Conservation (phyloP, 106 monocot genomes). For the Cymbidium sinense region DNA sequence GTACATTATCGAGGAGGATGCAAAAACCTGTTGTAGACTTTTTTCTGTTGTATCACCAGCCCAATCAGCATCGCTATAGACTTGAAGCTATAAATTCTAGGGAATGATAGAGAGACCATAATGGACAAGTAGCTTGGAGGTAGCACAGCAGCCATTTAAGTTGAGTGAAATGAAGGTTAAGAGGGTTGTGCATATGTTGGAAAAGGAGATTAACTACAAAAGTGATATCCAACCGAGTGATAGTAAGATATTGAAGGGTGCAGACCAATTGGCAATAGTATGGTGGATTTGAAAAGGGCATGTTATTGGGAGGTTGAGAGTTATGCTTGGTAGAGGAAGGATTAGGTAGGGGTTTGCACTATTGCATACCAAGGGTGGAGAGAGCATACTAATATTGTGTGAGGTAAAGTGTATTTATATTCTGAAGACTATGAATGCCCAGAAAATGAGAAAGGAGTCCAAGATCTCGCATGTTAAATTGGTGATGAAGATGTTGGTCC, state of each 20-base stretch:
- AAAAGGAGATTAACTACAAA: neutral
- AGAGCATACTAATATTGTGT: neutral
- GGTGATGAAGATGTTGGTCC: too few species aligned
- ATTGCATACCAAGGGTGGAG: neutral
- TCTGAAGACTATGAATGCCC: neutral
- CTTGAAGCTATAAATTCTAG: neutral
- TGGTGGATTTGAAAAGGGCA: neutral
- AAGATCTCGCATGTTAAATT: too few species aligned
- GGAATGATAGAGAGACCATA: neutral
- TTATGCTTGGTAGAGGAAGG: neutral
- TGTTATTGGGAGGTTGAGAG: neutral
- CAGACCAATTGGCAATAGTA: neutral
- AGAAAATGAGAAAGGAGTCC: too few species aligned
- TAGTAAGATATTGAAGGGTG: neutral
- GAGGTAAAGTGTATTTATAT: neutral
- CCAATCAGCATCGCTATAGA: neutral
- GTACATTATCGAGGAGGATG: neutral
- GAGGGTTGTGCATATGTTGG: neutral
- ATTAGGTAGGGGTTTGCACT: neutral
- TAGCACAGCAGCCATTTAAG: neutral
- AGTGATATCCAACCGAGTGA: neutral
- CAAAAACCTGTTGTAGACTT: neutral
- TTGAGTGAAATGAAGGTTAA: neutral
- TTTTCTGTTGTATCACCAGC: neutral
- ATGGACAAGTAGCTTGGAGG: neutral